phyloP scores from a whole-genome alignment of 2,329 filamentous ascomycete genomes.

The Aschersonia sp. region DNA sequence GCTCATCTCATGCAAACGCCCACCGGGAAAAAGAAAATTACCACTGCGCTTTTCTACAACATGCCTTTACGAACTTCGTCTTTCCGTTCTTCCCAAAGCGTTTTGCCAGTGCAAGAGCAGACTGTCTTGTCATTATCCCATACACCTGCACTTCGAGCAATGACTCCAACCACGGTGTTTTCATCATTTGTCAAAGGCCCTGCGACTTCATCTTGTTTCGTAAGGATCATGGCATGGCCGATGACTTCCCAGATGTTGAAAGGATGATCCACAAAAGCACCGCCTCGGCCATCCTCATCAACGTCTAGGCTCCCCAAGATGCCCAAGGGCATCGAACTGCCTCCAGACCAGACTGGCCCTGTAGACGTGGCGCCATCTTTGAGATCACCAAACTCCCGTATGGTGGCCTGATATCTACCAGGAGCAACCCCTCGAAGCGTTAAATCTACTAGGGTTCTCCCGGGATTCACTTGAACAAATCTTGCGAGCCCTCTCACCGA shows the following conservation, averaged over 20 bases:
- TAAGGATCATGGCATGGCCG: conserved; percentile 80
- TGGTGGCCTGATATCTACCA: conserved; percentile 70
- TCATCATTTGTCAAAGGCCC: conserved; percentile 57
- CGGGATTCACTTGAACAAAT: conserved; percentile 80
- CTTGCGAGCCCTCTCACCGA: conserved; percentile 75
- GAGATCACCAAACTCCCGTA: conserved; percentile 79
- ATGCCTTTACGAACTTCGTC: conserved; percentile 85
- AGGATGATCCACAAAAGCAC: conserved; percentile 64
- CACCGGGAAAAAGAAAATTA: not conserved
- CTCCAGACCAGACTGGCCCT: conserved; percentile 64
- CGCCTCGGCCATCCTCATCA: conserved; percentile 59
- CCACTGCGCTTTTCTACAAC: conserved; percentile 34
- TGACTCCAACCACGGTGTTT: conserved; percentile 80
- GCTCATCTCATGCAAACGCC: not conserved
- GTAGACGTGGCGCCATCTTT: conserved; percentile 70
- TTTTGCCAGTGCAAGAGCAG: conserved; percentile 95
- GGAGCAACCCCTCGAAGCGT: conserved; percentile 70
- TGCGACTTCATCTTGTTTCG: conserved; percentile 39
- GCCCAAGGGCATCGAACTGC: conserved; percentile 28
- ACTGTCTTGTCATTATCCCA: conserved; percentile 99
- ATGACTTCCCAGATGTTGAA: conserved; percentile 95
- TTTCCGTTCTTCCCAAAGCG: conserved; percentile 89
- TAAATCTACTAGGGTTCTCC: conserved; percentile 72
- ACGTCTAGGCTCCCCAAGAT: conserved; percentile 65
- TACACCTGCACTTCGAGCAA: conserved; percentile 89